These are phyloP conservation scores for Laguncularia racemosa DNA, from an alignment of 345 rosid genomes.

Conservation along the genomic window DNA sequence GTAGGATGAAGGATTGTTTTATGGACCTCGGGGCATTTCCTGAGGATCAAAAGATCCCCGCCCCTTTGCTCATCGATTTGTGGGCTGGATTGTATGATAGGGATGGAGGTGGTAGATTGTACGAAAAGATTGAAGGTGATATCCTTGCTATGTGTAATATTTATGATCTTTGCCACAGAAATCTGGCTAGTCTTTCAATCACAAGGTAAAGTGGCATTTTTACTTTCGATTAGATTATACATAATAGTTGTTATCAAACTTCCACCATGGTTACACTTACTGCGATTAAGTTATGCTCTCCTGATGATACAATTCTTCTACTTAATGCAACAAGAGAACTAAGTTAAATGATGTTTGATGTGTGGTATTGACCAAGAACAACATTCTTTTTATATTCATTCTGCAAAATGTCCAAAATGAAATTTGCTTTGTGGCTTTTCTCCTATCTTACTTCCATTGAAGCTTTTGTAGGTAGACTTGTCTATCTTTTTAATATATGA, in stretches of 20 bases:
- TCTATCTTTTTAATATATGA: no score
- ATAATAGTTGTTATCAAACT: conserved; percentile 16
- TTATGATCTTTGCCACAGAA: conserved; percentile 3
- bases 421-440: no score
- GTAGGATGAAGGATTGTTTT: conserved; percentile 12
- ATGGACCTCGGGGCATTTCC: conserved; percentile 1
- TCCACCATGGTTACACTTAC: neutral
- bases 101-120: conserved; percentile 4
- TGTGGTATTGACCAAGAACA: no score
- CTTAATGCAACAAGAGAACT: no score
- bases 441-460: no score
- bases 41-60: conserved; percentile 12
- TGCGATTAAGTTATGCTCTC: no score
- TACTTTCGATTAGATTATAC: neutral
- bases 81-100: conserved; percentile 10
- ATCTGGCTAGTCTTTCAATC: conserved; percentile 8
- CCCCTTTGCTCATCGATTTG: conserved; percentile 12
- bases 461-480: no score
- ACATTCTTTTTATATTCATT: no score
- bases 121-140: no score
- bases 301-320: no score
- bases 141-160: conserved; percentile 1
- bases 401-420: no score
- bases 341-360: no score
- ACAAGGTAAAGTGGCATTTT: conserved; percentile 10